These are phyloP conservation scores for Xylaria sp. DNA, from an alignment of 2,329 filamentous ascomycete genomes.

Conservation along the genomic window DNA sequence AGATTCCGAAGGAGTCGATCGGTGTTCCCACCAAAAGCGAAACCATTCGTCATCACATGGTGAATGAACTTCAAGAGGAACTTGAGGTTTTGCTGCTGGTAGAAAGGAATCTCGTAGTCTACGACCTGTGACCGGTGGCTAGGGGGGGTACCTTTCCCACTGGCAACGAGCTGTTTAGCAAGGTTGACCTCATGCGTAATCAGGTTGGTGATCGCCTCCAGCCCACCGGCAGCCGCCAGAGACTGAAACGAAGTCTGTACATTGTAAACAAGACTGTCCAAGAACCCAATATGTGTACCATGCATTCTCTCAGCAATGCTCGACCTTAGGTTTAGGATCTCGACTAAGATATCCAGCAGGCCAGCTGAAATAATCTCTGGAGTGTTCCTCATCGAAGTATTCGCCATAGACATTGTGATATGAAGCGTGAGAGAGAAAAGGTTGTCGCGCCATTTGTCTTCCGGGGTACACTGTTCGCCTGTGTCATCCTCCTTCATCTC, in stretches of 20 bases:
- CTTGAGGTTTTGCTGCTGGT: slow-evolving; percentile 91
- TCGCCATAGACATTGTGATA: slow-evolving; percentile 77
- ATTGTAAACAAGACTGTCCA: slow-evolving; percentile 88
- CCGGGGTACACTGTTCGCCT: slow-evolving; percentile 71
- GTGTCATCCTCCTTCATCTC: slow-evolving; percentile 74
- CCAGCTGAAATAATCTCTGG: slow-evolving; percentile 88
- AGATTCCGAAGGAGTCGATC: slow-evolving; percentile 91
- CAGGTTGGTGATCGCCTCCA: slow-evolving; percentile 90
- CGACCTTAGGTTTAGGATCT: slow-evolving; percentile 86
- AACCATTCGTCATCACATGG: slow-evolving; percentile 87
- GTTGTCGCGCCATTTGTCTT: slow-evolving; percentile 90
- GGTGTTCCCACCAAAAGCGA: slow-evolving; percentile 77
- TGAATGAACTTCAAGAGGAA: slow-evolving; percentile 97
- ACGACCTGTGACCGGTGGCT: slow-evolving; percentile 81
- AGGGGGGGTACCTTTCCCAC: slow-evolving; percentile 76
- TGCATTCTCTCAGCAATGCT: slow-evolving; percentile 84
- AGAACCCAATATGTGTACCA: slow-evolving; percentile 83
- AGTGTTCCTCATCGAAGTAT: slow-evolving; percentile 46
- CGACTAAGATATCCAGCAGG: slow-evolving; percentile 88
- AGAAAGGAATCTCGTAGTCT: slow-evolving; percentile 93
- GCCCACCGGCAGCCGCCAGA: slow-evolving; percentile 82
- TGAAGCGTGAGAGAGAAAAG: slow-evolving; percentile 89
- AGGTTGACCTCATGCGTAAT: slow-evolving; percentile 81
- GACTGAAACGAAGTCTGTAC: slow-evolving; percentile 86
- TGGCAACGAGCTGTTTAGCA: slow-evolving; percentile 73